Base-by-base conservation (phyloP, 2,329 filamentous ascomycete genomes). In the Aspergillus novoparasiticus region DNA sequence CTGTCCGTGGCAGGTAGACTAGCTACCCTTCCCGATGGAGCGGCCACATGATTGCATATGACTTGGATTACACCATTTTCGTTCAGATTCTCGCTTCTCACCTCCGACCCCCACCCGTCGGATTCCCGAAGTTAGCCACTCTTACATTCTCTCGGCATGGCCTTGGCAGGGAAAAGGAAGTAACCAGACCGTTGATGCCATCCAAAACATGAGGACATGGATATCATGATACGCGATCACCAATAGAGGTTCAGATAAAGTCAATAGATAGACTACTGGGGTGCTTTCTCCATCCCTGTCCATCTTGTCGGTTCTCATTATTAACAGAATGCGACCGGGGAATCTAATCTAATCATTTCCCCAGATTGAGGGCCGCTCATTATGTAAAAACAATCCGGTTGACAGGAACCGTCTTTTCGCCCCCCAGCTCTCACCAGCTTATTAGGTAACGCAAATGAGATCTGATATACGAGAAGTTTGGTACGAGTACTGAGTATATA, bases 61-160 rank as follows among this genome's bases (percentile, higher is more conserved):
- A 39, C 34, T 39, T 21, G 51, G 51, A 55, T 55, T 39, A 39
- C 51, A 55, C 51, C 51, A 55, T 55, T 55, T n/a, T 23, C 50
- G 48, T 32, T 53, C 8, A n/a, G 21, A 14, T 21, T 28, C 26
- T n/a, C 19, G 50, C 12, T 32, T 28, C 21, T 34, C 6, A 21
- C 16, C 11, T 36, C 51, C 51, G 51, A 54, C 32, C 19, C 19
- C 32, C 51, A 54, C 28, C 51, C 51, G 51, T 54, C 51, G 51
- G 51, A 54, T 54, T 54, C 51, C 51, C 51, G 51, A 36, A n/a
- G 10, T 23, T 30, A 36, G 51, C 30, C 51, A 36, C 21, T 36
- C 28, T 26, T 41, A 41, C n/a, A 6, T 55, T 26, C 32, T 55
- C 51, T 55, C 51, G 51, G 51, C 51, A 39, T 11, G n/a, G 4